Evolutionary conservation across 2,329 filamentous ascomycete species (phyloP), one percentile per base, ranked within the genome.

Genomic region (Aureobasidium leucospermi): DNA sequence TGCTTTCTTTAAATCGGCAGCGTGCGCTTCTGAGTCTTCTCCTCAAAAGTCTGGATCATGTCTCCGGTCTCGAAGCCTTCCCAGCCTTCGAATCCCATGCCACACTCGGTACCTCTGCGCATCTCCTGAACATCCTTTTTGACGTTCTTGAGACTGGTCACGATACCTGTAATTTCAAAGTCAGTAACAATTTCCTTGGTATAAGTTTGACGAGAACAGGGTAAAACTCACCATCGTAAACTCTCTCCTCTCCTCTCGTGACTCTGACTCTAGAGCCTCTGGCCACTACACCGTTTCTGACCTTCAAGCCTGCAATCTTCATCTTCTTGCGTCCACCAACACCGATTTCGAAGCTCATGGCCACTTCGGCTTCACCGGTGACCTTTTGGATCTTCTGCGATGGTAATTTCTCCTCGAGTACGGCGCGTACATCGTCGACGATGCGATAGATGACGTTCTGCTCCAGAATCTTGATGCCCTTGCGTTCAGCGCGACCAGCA

Each of bases 121-220:
- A 96, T 94, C 69, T 96, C 90, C 47, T 79, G 78, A 32, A 94
- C 89, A 65, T 96, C 90, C 72, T 95, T 95, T 80, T 97, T 96
- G 72, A 88, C 85, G 68, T 95, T 89, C 76, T 94, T 96, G 61
- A 99, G 83, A 1, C 89, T 89, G 16, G 84, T 81, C 45, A 97
- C 83, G 55, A 81, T 81, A 65, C 92, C 93, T 96, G 61, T 23
- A 10, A 19, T 31, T 60, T 9, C 4, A 6, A 41, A 58, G n/a
- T 47, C 42, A 57, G 43, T 32, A 65, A 61, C 38, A 45, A 8
- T 23, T 6, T n/a, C 32, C 2, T 31, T 28, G 23, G 64, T 64
- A 61, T 6, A 49, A n/a, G 45, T 39, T 6, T 65, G 59, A 39
- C 34, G 4, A 52, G n/a, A 15, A 55, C 32, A 34, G 10, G 23